These are phyloP conservation scores for Rhizophora mangle DNA, from an alignment of 345 rosid species.

Conservation along the genomic window DNA sequence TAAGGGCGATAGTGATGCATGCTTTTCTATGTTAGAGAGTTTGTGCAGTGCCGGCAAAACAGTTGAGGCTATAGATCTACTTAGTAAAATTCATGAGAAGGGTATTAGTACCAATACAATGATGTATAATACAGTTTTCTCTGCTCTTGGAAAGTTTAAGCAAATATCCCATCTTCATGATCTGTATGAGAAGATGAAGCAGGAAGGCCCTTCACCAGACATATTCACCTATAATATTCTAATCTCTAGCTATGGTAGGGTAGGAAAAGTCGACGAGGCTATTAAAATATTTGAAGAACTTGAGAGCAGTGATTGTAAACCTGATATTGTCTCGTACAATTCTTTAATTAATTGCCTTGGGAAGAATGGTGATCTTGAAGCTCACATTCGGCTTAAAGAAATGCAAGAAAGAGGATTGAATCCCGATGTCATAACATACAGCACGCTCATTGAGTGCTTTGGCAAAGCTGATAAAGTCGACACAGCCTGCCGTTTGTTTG, in stretches of 20 bases:
- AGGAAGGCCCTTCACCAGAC: slow-evolving; percentile 66
- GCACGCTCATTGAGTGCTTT: slow-evolving; percentile 87
- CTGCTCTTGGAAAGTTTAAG: slow-evolving; percentile 71
- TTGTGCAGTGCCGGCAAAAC: slow-evolving; percentile 72
- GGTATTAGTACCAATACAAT: slow-evolving; percentile 57
- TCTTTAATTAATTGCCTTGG: slow-evolving; percentile 88
- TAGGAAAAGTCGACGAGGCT: slow-evolving; percentile 65
- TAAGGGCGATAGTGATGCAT: slow-evolving; percentile 70
- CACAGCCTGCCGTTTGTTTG: slow-evolving; percentile 76
- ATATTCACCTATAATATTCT: slow-evolving; percentile 78
- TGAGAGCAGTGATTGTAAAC: slow-evolving; percentile 58
- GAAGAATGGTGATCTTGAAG: slow-evolving; percentile 88
- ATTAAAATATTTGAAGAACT: slow-evolving; percentile 79
- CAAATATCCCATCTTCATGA: slow-evolving; percentile 62
- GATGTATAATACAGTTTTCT: slow-evolving; percentile 73
- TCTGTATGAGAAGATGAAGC: slow-evolving; percentile 77
- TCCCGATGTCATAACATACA: slow-evolving; percentile 91
- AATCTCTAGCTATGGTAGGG: slow-evolving; percentile 75
- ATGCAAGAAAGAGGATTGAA: slow-evolving; percentile 81
- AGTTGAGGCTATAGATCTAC: slow-evolving; percentile 70
- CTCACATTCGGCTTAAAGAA: slow-evolving; percentile 85
- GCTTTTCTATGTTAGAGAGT: slow-evolving; percentile 66
- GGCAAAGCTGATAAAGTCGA: slow-evolving; percentile 88
- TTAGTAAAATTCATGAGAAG: slow-evolving; percentile 64
- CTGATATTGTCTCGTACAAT: slow-evolving; percentile 80